phyloP scores from a whole-genome alignment of 129 eudicot species.

The Sambucus nigra region DNA sequence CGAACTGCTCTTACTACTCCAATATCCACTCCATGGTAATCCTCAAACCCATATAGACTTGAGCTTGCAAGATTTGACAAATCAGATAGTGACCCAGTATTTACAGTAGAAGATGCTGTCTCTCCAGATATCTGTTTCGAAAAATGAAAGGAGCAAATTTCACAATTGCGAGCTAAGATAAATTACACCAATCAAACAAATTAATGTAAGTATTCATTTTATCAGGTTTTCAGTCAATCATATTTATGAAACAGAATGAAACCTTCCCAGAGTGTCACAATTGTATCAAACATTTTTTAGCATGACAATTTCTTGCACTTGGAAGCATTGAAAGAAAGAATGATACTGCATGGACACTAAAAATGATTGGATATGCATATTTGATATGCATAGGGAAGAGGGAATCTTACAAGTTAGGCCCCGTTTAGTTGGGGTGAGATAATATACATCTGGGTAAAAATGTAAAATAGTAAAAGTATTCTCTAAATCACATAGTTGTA shows the following conservation, averaged over 20 bases:
- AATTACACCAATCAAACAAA: too few relatives aligned
- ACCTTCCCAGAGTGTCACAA: background rate
- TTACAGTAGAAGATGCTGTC: conserved; percentile 69
- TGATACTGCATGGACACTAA: background rate
- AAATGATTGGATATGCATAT: background rate
- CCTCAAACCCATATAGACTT: conserved; percentile 89
- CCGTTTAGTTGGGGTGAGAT: too few relatives aligned
- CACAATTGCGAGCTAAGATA: too few relatives aligned
- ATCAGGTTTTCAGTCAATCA: background rate
- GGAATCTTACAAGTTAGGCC: too few relatives aligned
- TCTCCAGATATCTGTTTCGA: conserved; percentile 74
- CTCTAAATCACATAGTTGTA: too few relatives aligned
- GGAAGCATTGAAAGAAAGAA: background rate
- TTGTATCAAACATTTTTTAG: background rate
- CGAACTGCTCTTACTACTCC: conserved; percentile 93
- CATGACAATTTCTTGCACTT: too few relatives aligned
- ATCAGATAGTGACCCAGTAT: conserved; percentile 62
- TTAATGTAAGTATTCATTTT: background rate
- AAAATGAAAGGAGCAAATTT: background rate
- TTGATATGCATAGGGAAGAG: background rate
- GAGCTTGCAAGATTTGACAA: conserved; percentile 62
- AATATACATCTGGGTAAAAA: too few relatives aligned
- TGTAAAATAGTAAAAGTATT: too few relatives aligned
- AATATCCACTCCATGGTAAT: conserved; percentile 93
- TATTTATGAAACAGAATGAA: background rate